Conservation (phyloP, 768 basidiomycete species). For the Lentinula lateritia region DNA sequence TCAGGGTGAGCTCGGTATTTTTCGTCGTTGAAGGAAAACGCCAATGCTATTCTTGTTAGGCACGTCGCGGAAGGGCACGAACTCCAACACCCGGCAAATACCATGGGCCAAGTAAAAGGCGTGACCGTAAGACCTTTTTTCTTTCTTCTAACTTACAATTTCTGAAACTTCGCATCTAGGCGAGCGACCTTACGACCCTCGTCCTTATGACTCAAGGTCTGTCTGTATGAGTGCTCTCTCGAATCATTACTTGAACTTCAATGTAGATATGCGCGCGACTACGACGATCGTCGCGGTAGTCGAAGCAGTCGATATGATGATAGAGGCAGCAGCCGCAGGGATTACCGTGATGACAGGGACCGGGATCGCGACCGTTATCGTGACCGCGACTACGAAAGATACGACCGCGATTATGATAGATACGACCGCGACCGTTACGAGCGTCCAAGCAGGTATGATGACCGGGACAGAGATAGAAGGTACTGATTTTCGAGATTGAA, state of each 20-base stretch:
- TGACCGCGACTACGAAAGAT: background rate
- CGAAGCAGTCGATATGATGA: conserved; percentile 17
- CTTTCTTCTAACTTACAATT: background rate
- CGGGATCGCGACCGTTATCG: conserved; percentile 3
- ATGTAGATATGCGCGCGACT: conserved; percentile 15
- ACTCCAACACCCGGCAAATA: conserved; percentile 94
- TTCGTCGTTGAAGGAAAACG: background rate
- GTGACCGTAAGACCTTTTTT: conserved; percentile 37
- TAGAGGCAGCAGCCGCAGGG: conserved; percentile 15
- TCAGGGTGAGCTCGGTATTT: conserved; percentile 53
- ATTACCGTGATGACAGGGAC: conserved; percentile 18
- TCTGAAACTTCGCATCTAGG: conserved; percentile 28
- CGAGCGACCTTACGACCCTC: conserved; percentile 86
- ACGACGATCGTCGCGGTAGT: conserved; percentile 17
- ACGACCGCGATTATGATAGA: conserved; percentile 1
- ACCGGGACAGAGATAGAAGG: background rate
- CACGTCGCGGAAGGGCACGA: conserved; percentile 83
- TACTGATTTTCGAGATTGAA: background rate
- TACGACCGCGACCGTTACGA: background rate
- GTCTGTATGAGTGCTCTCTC: conserved; percentile 29
- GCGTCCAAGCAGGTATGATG: background rate
- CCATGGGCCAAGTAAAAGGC: conserved; percentile 86
- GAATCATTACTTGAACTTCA: conserved; percentile 8
- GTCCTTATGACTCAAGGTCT: conserved; percentile 89
- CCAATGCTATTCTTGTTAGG: conserved; percentile 27